A percentile compares a stretch with the other conserved stretches of the same genome.
Evolutionary conservation across 2,329 filamentous ascomycete genomes (phyloP).

Genomic region (Colletotrichum liriopes): DNA sequence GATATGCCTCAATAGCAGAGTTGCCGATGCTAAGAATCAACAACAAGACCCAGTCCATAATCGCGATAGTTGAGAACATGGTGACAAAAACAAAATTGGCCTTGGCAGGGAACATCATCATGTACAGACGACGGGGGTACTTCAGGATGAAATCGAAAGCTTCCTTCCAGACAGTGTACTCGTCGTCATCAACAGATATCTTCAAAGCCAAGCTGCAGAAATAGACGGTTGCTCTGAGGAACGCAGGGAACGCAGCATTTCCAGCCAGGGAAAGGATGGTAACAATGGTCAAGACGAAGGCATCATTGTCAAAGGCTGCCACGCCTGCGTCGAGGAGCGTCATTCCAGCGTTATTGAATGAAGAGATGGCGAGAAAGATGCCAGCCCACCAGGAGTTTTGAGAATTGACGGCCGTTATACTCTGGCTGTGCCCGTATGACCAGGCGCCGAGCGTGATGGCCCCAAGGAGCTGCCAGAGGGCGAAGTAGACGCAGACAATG

Average conservation of each 20-base stretch:
- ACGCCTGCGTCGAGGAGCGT: slow-evolving; percentile 77
- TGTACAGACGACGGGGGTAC: slow-evolving; percentile 72
- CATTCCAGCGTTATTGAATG: slow-evolving; percentile 81
- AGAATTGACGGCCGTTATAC: slow-evolving; percentile 66
- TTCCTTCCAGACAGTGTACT: slow-evolving; percentile 60
- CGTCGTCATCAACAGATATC: slow-evolving; percentile 55
- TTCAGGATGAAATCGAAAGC: slow-evolving; percentile 69
- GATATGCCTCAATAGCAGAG: slow-evolving; percentile 65
- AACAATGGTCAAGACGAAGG: slow-evolving; percentile 68
- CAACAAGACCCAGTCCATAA: slow-evolving; percentile 76
- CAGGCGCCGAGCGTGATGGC: slow-evolving; percentile 73
- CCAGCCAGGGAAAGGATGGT: slow-evolving; percentile 74
- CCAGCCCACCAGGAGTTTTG: slow-evolving; percentile 79
- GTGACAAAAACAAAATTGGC: slow-evolving; percentile 78
- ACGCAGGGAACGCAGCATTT: slow-evolving; percentile 77
- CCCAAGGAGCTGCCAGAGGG: slow-evolving; percentile 72
- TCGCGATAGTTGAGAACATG: slow-evolving; percentile 73
- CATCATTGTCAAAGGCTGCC: slow-evolving; percentile 69
- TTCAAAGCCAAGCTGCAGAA: slow-evolving; percentile 59
- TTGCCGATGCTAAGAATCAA: slow-evolving; percentile 77
- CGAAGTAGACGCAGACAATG: slow-evolving; percentile 74
- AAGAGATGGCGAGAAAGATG: slow-evolving; percentile 77
- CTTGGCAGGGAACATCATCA: slow-evolving; percentile 74
- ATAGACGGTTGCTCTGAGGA: slow-evolving; percentile 74
- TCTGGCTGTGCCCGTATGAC: slow-evolving; percentile 67